Evolutionary conservation across 1,284 basidiomycete species (phyloP), one percentile per base, ranked within the genome.

Genomic region (Mycena sp.): DNA sequence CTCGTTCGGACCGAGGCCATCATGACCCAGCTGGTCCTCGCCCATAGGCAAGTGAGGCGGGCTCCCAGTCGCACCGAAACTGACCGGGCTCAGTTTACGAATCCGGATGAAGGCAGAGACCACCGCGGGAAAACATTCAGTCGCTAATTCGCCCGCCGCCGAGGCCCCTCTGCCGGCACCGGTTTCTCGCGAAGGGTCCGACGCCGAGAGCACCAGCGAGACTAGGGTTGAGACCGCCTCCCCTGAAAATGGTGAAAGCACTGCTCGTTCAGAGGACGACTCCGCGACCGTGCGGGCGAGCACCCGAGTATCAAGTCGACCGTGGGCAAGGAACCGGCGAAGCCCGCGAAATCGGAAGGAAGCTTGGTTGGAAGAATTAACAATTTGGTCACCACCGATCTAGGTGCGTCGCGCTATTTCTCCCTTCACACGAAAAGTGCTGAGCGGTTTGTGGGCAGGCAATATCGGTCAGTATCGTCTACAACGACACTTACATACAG

Each of bases 321-420:
- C 0, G 25, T 45, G n/a, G 44, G 43, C 12, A 57, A 53, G 17
- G 35, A 37, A 7, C 49, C 57, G 30, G 66, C 67, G n/a, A 68
- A 65, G 17, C 69, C 68, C 45, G 70, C 72, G 21, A 68, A 68
- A 30, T 64, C 61, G 45, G 61, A 57, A 6, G 71, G 71, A 9
- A 84, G 84, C 61, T 67, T 87, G 21, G 80, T 81, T 16, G 87
- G 87, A 2, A 86, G 84, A 68, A 86, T 90, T 68, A 89, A 89
- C 67, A 89, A 88, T 51, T 72, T 84, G 28, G 74, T 83, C 29
- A 84, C 83, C 2, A 81, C 80, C 6, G 84, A 87, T 86, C 61
- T 73, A 65, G n/a, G 85, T 83, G 62, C 78, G 85, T 49, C 7
- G n/a, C 6, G 11, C 26, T 19, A 6, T 25, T 23, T 51, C 7